Evolutionary conservation across 768 basidiomycete species (phyloP), one percentile per base, ranked within the genome.

Genomic region (Lenzites betulinus): DNA sequence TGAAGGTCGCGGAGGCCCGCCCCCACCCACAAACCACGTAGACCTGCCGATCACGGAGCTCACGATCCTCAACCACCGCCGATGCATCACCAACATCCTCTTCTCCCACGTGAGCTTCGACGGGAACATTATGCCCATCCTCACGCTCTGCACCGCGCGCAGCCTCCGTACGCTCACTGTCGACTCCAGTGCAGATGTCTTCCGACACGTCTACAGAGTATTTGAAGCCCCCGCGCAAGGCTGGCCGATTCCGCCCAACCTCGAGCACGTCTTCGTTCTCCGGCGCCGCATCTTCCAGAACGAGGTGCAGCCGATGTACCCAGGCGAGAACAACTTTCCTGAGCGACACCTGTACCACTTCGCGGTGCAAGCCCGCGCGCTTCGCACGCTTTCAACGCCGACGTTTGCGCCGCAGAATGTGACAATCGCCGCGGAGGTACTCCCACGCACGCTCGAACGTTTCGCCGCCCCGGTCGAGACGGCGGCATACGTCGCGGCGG

Each of bases 31-130:
- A 35, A 63, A 68, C 53, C 69, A 71, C 46, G 64, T 71, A n/a
- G 64, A 67, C 20, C 74, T 81, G 16, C 78, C 79, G 12, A 76
- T 82, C 59, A 79, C 74, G 1, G 73, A 78, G 20, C 76, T 82
- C 28, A 76, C 75, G 18, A 67, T 82, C 51, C 43, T 75, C 52
- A 75, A 74, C 55, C 63, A 77, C 11, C 75, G 74, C 52, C 73
- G 73, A 38, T 36, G 57, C 18, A 4, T 51, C 33, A 46, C 46
- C 11, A 46, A 13, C 38, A 57, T 42, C 20, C 48, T 51, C 20
- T 43, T 49, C 30, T 49, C 64, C 36, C 56, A 65, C n/a, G 55
- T 54, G 13, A 28, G 58, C n/a, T 57, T 58, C 44, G 60, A 63
- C 26, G 67, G 68, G 12, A 60, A 67, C 46, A 44, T 70, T 36